These are phyloP conservation scores for Fraxinus pennsylvanica DNA, from an alignment of 257 asterid species.

Conservation along the genomic window DNA sequence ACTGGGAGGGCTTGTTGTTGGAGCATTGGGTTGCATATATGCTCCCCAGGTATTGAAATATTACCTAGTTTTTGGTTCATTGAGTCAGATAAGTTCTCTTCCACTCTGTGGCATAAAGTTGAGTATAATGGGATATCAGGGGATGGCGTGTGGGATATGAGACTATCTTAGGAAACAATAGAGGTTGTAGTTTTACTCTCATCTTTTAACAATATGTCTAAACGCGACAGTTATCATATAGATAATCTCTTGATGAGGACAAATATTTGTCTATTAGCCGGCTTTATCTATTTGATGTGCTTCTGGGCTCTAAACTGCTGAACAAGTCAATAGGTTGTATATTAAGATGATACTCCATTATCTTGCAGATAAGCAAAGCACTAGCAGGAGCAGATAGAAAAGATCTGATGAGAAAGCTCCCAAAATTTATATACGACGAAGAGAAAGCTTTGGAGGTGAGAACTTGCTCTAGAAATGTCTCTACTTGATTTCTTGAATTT, in stretches of 20 bases:
- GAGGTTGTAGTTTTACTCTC: not conserved
- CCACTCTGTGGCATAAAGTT: not conserved
- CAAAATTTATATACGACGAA: conserved; percentile 49
- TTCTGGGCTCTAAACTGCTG: not conserved
- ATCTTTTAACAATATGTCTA: not conserved
- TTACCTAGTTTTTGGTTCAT: not conserved
- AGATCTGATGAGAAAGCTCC: conserved; percentile 47
- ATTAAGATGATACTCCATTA: not conserved
- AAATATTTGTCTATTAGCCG: not conserved
- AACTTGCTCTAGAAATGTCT: not conserved
- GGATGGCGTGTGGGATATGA: not conserved
- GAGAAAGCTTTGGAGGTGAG: conserved; percentile 53
- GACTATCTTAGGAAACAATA: not conserved
- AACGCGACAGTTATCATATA: not conserved
- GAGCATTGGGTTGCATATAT: conserved; percentile 48
- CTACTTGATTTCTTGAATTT: not conserved
- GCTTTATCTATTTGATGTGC: not conserved
- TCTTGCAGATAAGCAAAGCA: conserved; percentile 47
- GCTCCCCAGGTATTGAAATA: conserved; percentile 45
- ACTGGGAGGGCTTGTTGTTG: conserved; percentile 46
- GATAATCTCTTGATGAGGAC: not conserved
- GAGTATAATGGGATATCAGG: not conserved
- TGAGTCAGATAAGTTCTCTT: not conserved
- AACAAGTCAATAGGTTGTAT: not conserved
- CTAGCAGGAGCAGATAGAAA: conserved; percentile 41